Evolutionary conservation across 306 rosid species (phyloP).

Genomic region (Sicyos edulis): DNA sequence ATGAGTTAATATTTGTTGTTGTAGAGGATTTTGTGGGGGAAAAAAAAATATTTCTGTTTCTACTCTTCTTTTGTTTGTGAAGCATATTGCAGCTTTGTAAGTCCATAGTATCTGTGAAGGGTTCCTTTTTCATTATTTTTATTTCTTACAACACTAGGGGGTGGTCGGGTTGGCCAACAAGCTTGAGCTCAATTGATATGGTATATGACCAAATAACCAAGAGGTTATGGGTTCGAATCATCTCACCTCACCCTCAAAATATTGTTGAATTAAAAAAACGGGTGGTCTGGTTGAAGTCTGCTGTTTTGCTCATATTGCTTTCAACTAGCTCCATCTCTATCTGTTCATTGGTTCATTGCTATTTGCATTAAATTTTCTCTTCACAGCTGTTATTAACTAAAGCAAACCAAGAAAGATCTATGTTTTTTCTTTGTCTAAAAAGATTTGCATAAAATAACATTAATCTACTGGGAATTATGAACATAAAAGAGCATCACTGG

Average conservation of each 20-base stretch:
- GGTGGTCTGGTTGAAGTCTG: conserved; percentile 14
- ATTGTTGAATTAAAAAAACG: too few species aligned
- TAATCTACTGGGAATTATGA: background rate
- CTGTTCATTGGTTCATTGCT: background rate
- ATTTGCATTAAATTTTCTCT: background rate
- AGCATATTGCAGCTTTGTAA: conserved; percentile 22
- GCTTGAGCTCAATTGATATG: too few species aligned
- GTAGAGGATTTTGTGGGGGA: conserved; percentile 20
- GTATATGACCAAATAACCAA: too few species aligned
- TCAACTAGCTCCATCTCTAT: background rate
- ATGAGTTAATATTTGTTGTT: conserved; percentile 19
- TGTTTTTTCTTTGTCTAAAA: background rate
- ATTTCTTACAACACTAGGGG: too few species aligned
- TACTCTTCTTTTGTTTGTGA: conserved; percentile 31
- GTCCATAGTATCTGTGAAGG: conserved; percentile 6
- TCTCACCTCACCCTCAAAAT: too few species aligned
- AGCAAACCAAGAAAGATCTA: background rate
- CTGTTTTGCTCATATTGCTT: background rate
- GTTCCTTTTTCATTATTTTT: background rate
- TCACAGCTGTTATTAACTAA: too few species aligned
- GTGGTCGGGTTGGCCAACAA: too few species aligned
- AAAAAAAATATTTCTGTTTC: conserved; percentile 15
- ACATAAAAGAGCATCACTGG: background rate
- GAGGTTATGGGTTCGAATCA: too few species aligned
- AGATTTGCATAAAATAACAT: background rate